Conservation (phyloP, 805 yeast genomes). For the Scheffersomyces stipitis region DNA sequence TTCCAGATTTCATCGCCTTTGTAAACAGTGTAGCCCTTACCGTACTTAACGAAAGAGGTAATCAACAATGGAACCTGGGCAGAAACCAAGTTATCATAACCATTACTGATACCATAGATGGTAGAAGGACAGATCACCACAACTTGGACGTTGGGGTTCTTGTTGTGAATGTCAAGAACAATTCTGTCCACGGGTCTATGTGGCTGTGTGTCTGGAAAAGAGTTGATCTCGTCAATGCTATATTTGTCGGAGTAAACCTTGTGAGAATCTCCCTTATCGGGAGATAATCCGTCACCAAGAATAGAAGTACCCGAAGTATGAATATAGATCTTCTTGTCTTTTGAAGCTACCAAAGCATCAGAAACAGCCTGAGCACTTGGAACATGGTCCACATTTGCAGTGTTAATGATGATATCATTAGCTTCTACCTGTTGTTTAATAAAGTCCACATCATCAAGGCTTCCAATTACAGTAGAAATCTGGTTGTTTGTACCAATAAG, state of each 20-base stretch:
- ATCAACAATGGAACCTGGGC: conserved; percentile 30
- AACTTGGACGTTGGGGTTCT: conserved; percentile 28
- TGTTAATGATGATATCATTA: conserved; percentile 30
- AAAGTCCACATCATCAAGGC: conserved; percentile 15
- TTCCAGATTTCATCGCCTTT: conserved; percentile 35
- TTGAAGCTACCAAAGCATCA: conserved; percentile 12
- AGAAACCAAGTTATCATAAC: conserved; percentile 27
- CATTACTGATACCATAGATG: conserved; percentile 32
- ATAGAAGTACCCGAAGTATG: conserved; percentile 39
- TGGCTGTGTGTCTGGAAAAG: conserved; percentile 24
- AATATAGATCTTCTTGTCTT: conserved; percentile 21
- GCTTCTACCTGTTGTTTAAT: conserved; percentile 15
- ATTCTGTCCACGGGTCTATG: conserved; percentile 33
- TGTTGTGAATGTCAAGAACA: conserved; percentile 24
- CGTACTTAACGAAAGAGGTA: conserved; percentile 12
- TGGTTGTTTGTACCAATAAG: conserved; percentile 9
- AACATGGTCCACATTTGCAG: conserved; percentile 30
- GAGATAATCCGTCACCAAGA: conserved; percentile 18
- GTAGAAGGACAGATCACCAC: conserved; percentile 33
- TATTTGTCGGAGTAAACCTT: conserved; percentile 22
- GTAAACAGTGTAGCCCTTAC: conserved; percentile 24
- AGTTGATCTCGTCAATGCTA: conserved; percentile 24
- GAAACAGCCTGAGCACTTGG: conserved; percentile 19
- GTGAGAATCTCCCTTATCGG: conserved; percentile 13
- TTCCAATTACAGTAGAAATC: conserved; percentile 23